Conservation (phyloP, 257 asterid species). For the Solanum pennellii region DNA sequence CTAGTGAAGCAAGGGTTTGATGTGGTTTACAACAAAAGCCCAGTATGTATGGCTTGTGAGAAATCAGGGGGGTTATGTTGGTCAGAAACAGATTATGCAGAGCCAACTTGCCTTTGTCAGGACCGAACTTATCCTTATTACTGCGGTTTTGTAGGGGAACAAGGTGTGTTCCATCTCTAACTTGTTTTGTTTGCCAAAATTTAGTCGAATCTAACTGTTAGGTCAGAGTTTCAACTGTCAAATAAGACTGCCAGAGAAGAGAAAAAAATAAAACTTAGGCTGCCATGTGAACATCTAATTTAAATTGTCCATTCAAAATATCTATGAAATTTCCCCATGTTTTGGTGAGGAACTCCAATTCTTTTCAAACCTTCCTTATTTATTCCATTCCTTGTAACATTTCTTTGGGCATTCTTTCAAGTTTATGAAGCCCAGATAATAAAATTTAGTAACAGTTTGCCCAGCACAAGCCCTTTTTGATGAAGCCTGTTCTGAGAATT, state of each 20-base stretch:
- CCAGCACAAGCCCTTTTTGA: neutral
- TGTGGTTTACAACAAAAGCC: neutral
- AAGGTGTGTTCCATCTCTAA: neutral
- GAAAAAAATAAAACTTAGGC: neutral
- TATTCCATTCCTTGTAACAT: neutral
- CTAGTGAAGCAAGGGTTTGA: conserved; percentile 1
- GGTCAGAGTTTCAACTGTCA: neutral
- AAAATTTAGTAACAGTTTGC: neutral
- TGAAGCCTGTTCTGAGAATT: neutral
- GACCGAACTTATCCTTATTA: neutral
- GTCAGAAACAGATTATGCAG: neutral
- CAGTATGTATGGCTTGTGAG: neutral
- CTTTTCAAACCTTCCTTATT: neutral
- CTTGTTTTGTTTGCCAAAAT: neutral
- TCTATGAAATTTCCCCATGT: neutral
- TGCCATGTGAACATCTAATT: neutral
- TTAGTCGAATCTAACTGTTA: neutral
- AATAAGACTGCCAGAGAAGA: neutral
- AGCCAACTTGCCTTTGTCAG: conserved; percentile 4
- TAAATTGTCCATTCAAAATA: neutral
- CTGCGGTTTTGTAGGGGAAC: neutral
- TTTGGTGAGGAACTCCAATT: neutral
- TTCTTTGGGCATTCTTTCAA: neutral
- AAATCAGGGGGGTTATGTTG: conserved; percentile 5
- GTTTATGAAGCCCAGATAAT: neutral